Conservation (phyloP, 2,329 filamentous ascomycete genomes). For the Aspergillus aculeatinus region DNA sequence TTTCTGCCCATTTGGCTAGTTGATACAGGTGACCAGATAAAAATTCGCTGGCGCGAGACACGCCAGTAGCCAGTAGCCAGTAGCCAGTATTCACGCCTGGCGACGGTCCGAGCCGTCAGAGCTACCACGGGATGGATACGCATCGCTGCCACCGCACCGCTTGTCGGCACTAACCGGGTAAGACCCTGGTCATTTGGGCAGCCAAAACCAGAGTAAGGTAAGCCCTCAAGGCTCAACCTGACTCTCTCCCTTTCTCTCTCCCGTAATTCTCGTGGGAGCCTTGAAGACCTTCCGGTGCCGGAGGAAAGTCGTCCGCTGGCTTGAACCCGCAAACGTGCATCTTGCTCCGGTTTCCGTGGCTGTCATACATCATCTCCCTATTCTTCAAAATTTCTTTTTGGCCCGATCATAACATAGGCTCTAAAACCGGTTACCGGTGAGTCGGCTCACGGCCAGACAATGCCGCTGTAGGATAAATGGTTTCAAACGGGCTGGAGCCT, state of each 20-base stretch:
- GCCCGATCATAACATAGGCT: not conserved
- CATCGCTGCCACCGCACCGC: constrained; percentile 12
- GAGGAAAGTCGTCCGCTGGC: not conserved
- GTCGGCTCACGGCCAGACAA: not conserved
- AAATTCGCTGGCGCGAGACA: constrained; percentile 15
- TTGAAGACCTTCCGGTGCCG: not conserved
- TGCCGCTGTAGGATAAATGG: not conserved
- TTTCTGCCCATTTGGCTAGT: constrained; percentile 10
- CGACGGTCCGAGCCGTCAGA: constrained; percentile 33
- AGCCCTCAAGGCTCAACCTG: constrained; percentile 5
- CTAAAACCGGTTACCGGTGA: not conserved
- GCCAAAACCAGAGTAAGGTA: constrained; percentile 22
- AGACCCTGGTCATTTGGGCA: constrained; percentile 30
- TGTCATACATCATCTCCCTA: not conserved
- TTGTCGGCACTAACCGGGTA: constrained; percentile 20
- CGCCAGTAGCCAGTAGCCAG: constrained; percentile 9
- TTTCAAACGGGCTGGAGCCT: constrained; percentile 13
- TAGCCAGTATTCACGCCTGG: constrained; percentile 14
- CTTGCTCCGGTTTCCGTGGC: constrained; percentile 6
- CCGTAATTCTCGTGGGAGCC: constrained; percentile 6
- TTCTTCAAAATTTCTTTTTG: not conserved
- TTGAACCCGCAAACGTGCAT: not conserved
- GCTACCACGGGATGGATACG: constrained; percentile 14
- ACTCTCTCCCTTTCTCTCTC: not conserved
- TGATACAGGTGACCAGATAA: constrained; percentile 16